A percentile compares a stretch with the other conserved stretches of the same genome.
Conservation (phyloP, 2,329 filamentous ascomycete genomes). For the Aspergillus flavus region DNA sequence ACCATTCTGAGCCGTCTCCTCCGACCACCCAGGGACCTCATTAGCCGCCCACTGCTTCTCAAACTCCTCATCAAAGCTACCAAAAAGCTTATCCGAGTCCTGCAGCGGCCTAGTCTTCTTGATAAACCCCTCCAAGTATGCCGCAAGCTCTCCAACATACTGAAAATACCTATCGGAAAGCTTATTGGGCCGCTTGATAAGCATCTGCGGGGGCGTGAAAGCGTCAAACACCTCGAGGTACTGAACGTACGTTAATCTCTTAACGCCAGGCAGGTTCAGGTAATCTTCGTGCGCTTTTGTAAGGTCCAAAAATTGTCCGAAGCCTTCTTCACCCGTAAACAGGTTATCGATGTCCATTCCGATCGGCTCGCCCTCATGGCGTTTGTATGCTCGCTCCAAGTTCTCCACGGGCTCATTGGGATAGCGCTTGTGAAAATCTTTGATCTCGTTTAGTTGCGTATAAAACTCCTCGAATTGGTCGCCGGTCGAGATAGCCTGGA, state of each 20-base stretch:
- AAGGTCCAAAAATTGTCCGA: slow-evolving; percentile 89
- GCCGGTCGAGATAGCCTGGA: slow-evolving; percentile 79
- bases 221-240: slow-evolving; percentile 90
- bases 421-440: slow-evolving; percentile 85
- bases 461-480: slow-evolving; percentile 93
- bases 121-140: slow-evolving; percentile 88
- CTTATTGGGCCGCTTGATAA: slow-evolving; percentile 79
- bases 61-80: slow-evolving; percentile 80
- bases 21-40: slow-evolving; percentile 76
- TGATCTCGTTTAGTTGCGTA: slow-evolving; percentile 77
- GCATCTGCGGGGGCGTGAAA: slow-evolving; percentile 73
- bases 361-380: slow-evolving; percentile 65
- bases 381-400: slow-evolving; percentile 87
- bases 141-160: slow-evolving; percentile 78
- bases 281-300: slow-evolving; percentile 83
- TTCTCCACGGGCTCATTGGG: slow-evolving; percentile 96
- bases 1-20: slow-evolving; percentile 51
- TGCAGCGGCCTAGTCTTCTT: slow-evolving; percentile 82
- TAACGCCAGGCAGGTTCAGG: slow-evolving; percentile 83
- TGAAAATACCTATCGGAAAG: slow-evolving; percentile 89
- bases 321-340: slow-evolving; percentile 95
- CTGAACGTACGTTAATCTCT: slow-evolving; percentile 85
- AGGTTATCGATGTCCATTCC: slow-evolving; percentile 79
- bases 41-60: slow-evolving; percentile 79
- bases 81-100: slow-evolving; percentile 77